Evolutionary conservation across 2,329 filamentous ascomycete genomes (phyloP).

Genomic region (Fusarium nelsonii): DNA sequence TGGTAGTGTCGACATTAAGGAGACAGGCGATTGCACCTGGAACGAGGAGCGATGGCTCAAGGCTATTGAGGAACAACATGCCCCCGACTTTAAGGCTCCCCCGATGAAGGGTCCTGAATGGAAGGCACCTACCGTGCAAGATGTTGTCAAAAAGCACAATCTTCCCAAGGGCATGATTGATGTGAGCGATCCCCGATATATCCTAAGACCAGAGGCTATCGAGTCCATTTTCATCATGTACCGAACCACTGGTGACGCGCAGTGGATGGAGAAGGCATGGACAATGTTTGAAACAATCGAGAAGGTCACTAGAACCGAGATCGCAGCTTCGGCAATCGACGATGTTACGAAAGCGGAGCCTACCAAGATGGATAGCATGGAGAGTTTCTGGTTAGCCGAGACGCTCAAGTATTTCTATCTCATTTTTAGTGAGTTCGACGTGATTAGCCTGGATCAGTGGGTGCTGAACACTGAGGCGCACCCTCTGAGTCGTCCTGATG

Average conservation of each 20-base stretch:
- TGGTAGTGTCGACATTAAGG: constrained; percentile 46
- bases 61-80: constrained; percentile 44
- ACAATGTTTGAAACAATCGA: constrained; percentile 77
- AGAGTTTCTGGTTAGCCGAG: constrained; percentile 80
- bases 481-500: constrained; percentile 54
- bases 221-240: constrained; percentile 86
- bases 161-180: constrained; percentile 68
- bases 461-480: constrained; percentile 71
- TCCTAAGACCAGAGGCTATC: constrained; percentile 80
- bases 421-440: constrained; percentile 69
- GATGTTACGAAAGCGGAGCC: constrained; percentile 64
- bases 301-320: constrained; percentile 69
- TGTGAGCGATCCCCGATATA: constrained; percentile 69
- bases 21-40: constrained; percentile 53
- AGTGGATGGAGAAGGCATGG: constrained; percentile 78
- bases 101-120: constrained; percentile 39
- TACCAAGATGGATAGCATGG: constrained; percentile 71
- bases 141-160: constrained; percentile 43
- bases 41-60: constrained; percentile 50
- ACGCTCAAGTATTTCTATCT: constrained; percentile 77
- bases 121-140: constrained; percentile 44
- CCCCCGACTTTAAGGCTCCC: constrained; percentile 43
- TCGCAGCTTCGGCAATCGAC: constrained; percentile 74
- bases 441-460: constrained; percentile 72
- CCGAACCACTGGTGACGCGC: constrained; percentile 74